A percentile compares a stretch with the other conserved stretches of the same genome.
Conservation (phyloP, 441 rosid genomes). For the Populus hybrid region DNA sequence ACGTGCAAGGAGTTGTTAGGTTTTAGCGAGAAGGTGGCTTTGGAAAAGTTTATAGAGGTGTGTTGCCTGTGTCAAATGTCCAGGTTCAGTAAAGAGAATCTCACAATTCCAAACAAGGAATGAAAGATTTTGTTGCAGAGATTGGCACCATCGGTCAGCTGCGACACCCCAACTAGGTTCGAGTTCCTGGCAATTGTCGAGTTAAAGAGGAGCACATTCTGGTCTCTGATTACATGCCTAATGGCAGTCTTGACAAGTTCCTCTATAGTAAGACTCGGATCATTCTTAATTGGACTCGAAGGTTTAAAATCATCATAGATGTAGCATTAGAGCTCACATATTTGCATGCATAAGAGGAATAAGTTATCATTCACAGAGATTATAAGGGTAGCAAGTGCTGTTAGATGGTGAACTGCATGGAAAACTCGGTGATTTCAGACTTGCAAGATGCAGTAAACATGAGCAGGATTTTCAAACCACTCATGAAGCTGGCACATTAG, state of each 20-base stretch:
- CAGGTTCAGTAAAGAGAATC: not conserved
- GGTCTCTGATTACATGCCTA: not conserved
- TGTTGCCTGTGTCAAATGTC: not conserved
- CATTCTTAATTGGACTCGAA: not conserved
- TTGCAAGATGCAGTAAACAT: not conserved
- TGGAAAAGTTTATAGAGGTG: not conserved
- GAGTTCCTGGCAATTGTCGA: not conserved
- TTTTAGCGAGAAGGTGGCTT: not conserved
- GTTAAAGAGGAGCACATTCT: not conserved
- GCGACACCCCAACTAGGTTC: not conserved
- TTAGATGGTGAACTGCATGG: not conserved
- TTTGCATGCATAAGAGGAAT: not conserved
- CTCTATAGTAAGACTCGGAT: not conserved
- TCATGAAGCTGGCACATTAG: not conserved
- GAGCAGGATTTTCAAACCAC: not conserved
- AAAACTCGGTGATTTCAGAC: not conserved
- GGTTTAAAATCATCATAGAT: not conserved
- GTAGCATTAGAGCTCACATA: not conserved
- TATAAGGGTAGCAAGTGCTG: not conserved
- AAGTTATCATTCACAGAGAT: not conserved
- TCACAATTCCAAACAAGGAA: slow-evolving; percentile 1
- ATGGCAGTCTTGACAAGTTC: not conserved
- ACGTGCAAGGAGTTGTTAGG: not conserved
- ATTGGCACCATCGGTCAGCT: not conserved
- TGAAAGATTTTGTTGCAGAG: not conserved